phyloP scores from a whole-genome alignment of 371 early-diverging fungal genomes.

The Haplosporangium sp. region DNA sequence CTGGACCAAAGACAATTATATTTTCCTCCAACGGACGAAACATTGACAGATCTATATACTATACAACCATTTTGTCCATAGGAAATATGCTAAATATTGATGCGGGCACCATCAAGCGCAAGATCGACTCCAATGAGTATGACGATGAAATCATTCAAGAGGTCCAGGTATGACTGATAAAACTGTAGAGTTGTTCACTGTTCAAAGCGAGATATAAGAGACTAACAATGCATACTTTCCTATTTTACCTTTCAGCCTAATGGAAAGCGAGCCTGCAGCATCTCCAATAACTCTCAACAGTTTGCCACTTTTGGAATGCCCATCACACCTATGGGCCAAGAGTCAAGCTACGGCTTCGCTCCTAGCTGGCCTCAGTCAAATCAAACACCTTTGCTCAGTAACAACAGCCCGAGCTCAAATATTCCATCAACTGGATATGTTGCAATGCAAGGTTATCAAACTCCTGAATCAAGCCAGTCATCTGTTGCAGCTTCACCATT shows the following conservation, averaged over 20 bases:
- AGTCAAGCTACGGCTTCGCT: background rate
- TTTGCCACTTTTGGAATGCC: constrained; percentile 38
- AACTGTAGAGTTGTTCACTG: too few relatives aligned
- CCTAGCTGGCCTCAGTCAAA: constrained; percentile 18
- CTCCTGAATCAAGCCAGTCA: constrained; percentile 39
- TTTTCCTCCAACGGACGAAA: too few relatives aligned
- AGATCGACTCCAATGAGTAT: constrained; percentile 54
- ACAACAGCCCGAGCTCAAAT: constrained; percentile 7
- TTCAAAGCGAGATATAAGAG: too few relatives aligned
- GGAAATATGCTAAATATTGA: constrained; percentile 55
- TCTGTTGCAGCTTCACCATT: constrained; percentile 30
- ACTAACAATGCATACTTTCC: background rate
- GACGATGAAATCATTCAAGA: constrained; percentile 45
- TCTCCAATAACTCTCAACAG: constrained; percentile 12
- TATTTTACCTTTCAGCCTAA: constrained; percentile 27
- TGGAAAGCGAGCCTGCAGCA: constrained; percentile 42
- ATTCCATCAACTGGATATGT: background rate
- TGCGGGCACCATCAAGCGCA: constrained; percentile 52
- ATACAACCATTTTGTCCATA: background rate
- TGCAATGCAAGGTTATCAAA: constrained; percentile 26
- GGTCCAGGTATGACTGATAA: constrained; percentile 28
- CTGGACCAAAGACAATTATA: too few relatives aligned
- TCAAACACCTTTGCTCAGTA: constrained; percentile 15
- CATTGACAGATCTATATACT: background rate
- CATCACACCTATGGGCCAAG: constrained; percentile 19